phyloP scores from a whole-genome alignment of 2,329 filamentous ascomycete species.

The Aureobasidium sp. region DNA sequence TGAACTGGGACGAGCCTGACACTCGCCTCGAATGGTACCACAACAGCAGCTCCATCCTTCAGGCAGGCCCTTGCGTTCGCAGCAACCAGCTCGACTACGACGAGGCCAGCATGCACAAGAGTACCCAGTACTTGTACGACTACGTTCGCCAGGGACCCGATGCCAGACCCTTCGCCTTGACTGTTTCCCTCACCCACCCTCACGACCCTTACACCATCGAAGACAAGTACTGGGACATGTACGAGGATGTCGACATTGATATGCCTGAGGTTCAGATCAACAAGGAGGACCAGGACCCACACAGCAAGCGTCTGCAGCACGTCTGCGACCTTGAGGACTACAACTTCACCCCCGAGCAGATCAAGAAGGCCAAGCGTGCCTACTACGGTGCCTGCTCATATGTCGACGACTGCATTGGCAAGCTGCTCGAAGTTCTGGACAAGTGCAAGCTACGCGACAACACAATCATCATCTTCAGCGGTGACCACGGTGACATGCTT shows the following conservation, averaged over 20 bases:
- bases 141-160: constrained; percentile 71
- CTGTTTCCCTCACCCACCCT: constrained; percentile 86
- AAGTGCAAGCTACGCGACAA: constrained; percentile 72
- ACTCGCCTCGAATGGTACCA: constrained; percentile 89
- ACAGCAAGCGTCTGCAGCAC: constrained; percentile 78
- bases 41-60: constrained; percentile 86
- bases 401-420: constrained; percentile 85
- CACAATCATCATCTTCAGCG: constrained; percentile 86
- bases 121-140: constrained; percentile 82
- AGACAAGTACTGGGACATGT: constrained; percentile 85
- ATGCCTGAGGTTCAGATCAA: constrained; percentile 70
- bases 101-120: constrained; percentile 90
- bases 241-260: constrained; percentile 80
- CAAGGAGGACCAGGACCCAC: constrained; percentile 73
- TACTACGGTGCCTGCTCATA: constrained; percentile 94
- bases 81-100: constrained; percentile 96
- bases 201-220: constrained; percentile 95
- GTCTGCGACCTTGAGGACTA: constrained; percentile 81
- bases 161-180: constrained; percentile 75
- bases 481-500: constrained; percentile 93
- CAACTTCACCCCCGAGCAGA: constrained; percentile 74
- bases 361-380: constrained; percentile 74
- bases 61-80: constrained; percentile 78
- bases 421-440: constrained; percentile 67
- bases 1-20: constrained; percentile 88